Percentiles rank a stretch among this genome's conserved stretches.
phyloP scores from a whole-genome alignment of 2,329 filamentous ascomycete species.

The Alternaria ethzedia region DNA sequence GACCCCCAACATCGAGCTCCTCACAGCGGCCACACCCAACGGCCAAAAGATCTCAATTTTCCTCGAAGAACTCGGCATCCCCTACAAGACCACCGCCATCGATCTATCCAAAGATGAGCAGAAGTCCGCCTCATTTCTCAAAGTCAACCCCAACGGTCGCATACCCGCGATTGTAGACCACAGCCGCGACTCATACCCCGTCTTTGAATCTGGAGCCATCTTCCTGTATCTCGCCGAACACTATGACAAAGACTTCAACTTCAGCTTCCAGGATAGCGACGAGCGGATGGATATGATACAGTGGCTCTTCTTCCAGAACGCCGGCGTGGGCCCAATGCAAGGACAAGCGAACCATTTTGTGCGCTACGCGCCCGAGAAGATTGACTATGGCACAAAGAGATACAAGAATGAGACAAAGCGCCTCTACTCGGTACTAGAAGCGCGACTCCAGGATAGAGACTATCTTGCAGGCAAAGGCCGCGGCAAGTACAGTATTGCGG shows the following conservation, averaged over 20 bases:
- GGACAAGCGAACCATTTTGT: conserved; percentile 78
- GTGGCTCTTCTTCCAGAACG: conserved; percentile 75
- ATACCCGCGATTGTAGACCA: conserved; percentile 82
- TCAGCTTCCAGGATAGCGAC: conserved; percentile 75
- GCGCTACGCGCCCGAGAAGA: conserved; percentile 79
- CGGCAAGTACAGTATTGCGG: conserved; percentile 66
- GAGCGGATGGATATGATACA: conserved; percentile 79
- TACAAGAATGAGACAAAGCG: conserved; percentile 83
- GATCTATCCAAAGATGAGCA: conserved; percentile 72
- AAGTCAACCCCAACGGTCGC: conserved; percentile 87
- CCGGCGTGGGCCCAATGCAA: conserved; percentile 79
- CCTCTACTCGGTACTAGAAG: conserved; percentile 76
- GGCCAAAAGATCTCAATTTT: conserved; percentile 85
- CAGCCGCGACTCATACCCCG: conserved; percentile 69
- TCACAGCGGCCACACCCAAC: conserved; percentile 84
- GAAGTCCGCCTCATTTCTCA: conserved; percentile 81
- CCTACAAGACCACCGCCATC: conserved; percentile 51
- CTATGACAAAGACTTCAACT: conserved; percentile 79
- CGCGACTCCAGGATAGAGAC: conserved; percentile 62
- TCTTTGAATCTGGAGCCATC: conserved; percentile 84
- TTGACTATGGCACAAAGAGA: conserved; percentile 78
- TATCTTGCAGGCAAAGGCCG: conserved; percentile 66
- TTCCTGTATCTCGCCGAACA: conserved; percentile 79
- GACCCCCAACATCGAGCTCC: conserved; percentile 65
- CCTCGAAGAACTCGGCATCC: conserved; percentile 73